Evolutionary conservation across 768 basidiomycete genomes (phyloP).

Genomic region (Leccinum disarticulatum): DNA sequence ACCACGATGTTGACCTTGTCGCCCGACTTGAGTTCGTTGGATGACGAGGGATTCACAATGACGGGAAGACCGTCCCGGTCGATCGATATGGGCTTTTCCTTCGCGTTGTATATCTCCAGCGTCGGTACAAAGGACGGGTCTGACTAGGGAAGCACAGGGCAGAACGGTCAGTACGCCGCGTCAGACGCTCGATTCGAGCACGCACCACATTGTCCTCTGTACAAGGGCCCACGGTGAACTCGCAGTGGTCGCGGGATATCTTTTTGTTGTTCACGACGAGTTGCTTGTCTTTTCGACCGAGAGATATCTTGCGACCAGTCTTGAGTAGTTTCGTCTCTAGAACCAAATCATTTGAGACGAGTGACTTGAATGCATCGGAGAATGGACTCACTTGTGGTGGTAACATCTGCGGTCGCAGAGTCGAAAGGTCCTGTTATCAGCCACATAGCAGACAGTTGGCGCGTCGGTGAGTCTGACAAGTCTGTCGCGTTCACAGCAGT

Average conservation of each 20-base stretch:
- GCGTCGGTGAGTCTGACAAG: no score
- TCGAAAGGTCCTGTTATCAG: conserved; percentile 56
- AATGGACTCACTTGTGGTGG: conserved; percentile 40
- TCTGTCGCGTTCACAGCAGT: no score
- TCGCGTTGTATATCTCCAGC: conserved; percentile 47
- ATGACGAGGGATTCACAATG: conserved; percentile 37
- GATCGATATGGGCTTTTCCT: conserved; percentile 47
- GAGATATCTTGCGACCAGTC: conserved; percentile 48
- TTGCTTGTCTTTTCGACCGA: conserved; percentile 58
- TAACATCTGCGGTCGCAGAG: conserved; percentile 33
- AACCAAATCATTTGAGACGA: not conserved
- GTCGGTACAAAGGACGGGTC: conserved; percentile 50
- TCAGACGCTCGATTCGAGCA: not conserved
- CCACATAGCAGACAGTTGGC: conserved; percentile 44
- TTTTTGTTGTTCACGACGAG: conserved; percentile 59
- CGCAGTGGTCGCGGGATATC: conserved; percentile 62
- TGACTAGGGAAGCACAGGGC: conserved; percentile 34
- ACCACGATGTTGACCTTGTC: conserved; percentile 51
- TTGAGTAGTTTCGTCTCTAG: conserved; percentile 61
- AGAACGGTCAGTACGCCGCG: not conserved
- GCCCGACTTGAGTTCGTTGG: conserved; percentile 49
- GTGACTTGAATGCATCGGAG: conserved; percentile 18
- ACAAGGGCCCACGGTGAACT: conserved; percentile 55
- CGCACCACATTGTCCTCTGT: conserved; percentile 56
- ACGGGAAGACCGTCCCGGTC: conserved; percentile 35